Conservation (phyloP, 2,329 filamentous ascomycete genomes). For the Pyrenochaeta sp. region DNA sequence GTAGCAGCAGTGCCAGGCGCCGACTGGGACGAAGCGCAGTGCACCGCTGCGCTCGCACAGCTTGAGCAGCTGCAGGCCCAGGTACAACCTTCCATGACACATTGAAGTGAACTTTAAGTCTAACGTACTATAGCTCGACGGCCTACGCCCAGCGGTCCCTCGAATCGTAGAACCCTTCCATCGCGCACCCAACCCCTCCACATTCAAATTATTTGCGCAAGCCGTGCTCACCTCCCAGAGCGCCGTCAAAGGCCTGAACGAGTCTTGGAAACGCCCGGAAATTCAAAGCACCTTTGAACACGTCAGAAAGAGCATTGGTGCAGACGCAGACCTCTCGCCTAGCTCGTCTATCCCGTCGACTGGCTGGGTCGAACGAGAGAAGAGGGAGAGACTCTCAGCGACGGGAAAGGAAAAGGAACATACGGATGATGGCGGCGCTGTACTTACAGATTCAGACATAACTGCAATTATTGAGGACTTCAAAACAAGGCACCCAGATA, state of each 20-base stretch:
- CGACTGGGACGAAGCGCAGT: slow-evolving; percentile 50
- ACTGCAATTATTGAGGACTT: slow-evolving; percentile 32
- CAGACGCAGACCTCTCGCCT: slow-evolving; percentile 48
- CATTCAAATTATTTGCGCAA: slow-evolving; percentile 49
- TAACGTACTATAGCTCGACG: slow-evolving; percentile 47
- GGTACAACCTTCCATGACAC: slow-evolving; percentile 31
- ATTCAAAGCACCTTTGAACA: slow-evolving; percentile 46
- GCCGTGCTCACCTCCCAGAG: slow-evolving; percentile 45
- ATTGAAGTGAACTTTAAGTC: not conserved
- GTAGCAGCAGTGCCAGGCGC: slow-evolving; percentile 20
- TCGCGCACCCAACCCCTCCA: slow-evolving; percentile 33
- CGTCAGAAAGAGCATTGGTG: slow-evolving; percentile 44
- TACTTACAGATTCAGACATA: slow-evolving; percentile 31
- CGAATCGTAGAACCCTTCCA: slow-evolving; percentile 52
- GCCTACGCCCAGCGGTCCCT: slow-evolving; percentile 53
- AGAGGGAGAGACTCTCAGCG: slow-evolving; percentile 22
- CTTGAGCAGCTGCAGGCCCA: slow-evolving; percentile 54
- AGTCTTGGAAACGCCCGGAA: slow-evolving; percentile 47
- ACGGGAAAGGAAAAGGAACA: slow-evolving; percentile 15
- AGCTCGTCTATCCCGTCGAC: slow-evolving; percentile 43
- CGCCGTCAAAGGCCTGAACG: slow-evolving; percentile 47
- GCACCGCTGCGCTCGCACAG: slow-evolving; percentile 52
- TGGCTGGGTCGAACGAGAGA: slow-evolving; percentile 48
- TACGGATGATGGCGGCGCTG: slow-evolving; percentile 11
- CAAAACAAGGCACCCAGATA: slow-evolving; percentile 29